A percentile compares a stretch with the other conserved stretches of the same genome.
These are phyloP conservation scores for Stropharia rugosoannulata DNA, from an alignment of 768 basidiomycete species.

Conservation along the genomic window DNA sequence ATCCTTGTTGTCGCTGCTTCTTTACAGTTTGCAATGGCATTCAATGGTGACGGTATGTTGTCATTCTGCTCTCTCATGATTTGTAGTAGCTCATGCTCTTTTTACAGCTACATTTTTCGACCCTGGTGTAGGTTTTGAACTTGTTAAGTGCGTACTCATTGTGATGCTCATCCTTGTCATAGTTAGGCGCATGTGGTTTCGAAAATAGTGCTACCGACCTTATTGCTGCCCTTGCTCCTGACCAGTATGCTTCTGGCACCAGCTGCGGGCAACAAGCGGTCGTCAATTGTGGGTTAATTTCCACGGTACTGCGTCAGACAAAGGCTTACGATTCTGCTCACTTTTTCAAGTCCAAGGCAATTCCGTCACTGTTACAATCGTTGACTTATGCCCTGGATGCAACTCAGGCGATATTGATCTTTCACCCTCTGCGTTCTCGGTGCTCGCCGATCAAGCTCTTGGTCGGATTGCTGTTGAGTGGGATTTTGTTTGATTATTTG, in stretches of 20 bases:
- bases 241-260: not conserved
- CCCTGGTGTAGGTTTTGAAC: not conserved
- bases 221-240: not conserved
- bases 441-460: constrained; percentile 11
- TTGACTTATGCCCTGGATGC: constrained; percentile 27
- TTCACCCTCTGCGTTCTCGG: constrained; percentile 23
- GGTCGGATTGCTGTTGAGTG: constrained; percentile 21
- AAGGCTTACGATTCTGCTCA: not conserved
- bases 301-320: no score
- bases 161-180: not conserved
- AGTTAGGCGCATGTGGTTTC: not conserved
- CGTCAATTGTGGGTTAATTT: not conserved
- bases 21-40: no score
- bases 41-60: no score
- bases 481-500: constrained; percentile 13
- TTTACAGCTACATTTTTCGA: not conserved
- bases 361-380: constrained; percentile 20
- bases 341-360: constrained; percentile 17
- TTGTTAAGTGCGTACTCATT: not conserved
- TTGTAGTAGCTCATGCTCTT: no score
- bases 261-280: not conserved
- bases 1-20: no score
- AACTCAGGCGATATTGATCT: constrained; percentile 24
- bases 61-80: no score
- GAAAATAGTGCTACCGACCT: not conserved